Evolutionary conservation across 768 basidiomycete species (phyloP), one percentile per base, ranked within the genome.

Genomic region (Amanita thiersii): DNA sequence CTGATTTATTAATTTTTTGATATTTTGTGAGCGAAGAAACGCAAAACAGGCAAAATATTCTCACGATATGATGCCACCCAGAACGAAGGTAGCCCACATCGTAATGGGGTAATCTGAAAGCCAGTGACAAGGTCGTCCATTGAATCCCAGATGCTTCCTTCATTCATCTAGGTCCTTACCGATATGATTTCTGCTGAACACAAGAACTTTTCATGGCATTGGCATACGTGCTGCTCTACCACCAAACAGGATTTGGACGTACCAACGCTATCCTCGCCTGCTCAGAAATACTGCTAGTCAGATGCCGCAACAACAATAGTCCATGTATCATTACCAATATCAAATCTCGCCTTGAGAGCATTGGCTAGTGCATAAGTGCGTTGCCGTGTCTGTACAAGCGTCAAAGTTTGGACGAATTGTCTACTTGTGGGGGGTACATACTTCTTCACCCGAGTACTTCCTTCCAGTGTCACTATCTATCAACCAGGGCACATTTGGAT

Each of bases 141-240:
- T 17, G 17, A 4, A 38, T 10, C 12, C 37, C 23, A 14, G 43
- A n/a, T n/a, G n/a, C n/a, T n/a, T n/a, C n/a, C n/a, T 12, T 25
- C 18, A 14, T 9, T 39, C 14, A 32, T 3, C 20, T 14, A 26
- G 11, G 30, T 14, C 52, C 67, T 30, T 47, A 77, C 79, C 81
- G 30, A 82, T 54, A 50, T 82, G 77, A 53, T 86, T 86, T 20
- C 77, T 69, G 46, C 79, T 79, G 55, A 75, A 81, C 30, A 82
- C 52, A 43, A 81, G 62, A 5, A 80, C 82, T 83, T 48, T 17
- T 26, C 12, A 28, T 21, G 6, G 6, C n/a, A 28, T 32, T 19
- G 4, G 24, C 23, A 30, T 28, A 31, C 2, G 7, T 33, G 37
- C 3, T 15, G 17, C 31, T 23, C 14, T 2, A 14, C 3, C n/a